A percentile compares a stretch with the other conserved stretches of the same genome.
Evolutionary conservation across 345 rosid genomes (phyloP).

Genomic region (Cochlearia excelsa): DNA sequence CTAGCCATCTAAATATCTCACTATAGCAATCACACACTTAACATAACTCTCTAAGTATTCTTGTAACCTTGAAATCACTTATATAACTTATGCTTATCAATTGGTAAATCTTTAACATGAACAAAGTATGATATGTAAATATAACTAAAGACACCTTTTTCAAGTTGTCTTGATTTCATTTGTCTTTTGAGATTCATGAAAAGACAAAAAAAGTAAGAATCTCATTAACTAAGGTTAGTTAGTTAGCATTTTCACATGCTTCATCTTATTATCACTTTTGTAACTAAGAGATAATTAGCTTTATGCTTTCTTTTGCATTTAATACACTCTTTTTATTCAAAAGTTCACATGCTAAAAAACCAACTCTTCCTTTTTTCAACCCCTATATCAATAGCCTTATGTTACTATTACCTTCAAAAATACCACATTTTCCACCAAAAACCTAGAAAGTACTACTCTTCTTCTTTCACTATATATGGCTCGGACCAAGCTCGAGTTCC

Average conservation of each 20-base stretch:
- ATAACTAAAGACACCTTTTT: background rate
- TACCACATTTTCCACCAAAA: slow-evolving; percentile 11
- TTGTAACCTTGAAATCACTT: background rate
- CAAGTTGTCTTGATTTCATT: slow-evolving; percentile 2
- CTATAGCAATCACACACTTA: background rate
- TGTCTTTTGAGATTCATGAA: slow-evolving; percentile 18
- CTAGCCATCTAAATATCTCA: background rate
- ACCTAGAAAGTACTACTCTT: background rate
- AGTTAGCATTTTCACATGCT: slow-evolving; percentile 38
- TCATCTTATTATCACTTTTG: slow-evolving; percentile 30
- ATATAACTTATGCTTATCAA: background rate
- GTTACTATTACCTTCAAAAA: slow-evolving; percentile 15
- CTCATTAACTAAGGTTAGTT: slow-evolving; percentile 30
- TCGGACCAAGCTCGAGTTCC: slow-evolving; percentile 45
- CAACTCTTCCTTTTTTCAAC: slow-evolving; percentile 14
- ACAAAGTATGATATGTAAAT: background rate
- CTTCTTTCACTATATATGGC: slow-evolving; percentile 22
- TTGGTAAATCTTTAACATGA: background rate
- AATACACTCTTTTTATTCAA: background rate
- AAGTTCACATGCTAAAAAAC: slow-evolving; percentile 32
- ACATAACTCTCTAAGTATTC: slow-evolving; percentile 4
- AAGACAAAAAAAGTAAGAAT: slow-evolving; percentile 25
- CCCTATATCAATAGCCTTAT: slow-evolving; percentile 29
- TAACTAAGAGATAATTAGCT: slow-evolving; percentile 16
- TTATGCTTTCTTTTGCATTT: slow-evolving; percentile 27